Conservation (phyloP, 2,329 filamentous ascomycete genomes). For the Cladophialophora exuberans region DNA sequence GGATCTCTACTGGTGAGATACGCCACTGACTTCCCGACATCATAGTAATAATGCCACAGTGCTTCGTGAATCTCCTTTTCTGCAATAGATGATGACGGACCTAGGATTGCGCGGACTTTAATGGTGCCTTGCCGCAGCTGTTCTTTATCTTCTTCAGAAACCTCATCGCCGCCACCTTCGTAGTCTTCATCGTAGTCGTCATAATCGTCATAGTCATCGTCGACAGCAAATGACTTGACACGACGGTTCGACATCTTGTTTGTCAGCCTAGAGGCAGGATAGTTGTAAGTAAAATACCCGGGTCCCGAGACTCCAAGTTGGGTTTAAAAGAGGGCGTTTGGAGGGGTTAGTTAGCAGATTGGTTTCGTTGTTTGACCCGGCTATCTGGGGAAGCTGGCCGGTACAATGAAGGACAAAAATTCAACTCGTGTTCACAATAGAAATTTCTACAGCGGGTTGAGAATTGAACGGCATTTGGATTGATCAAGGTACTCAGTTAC, state of each 20-base stretch:
- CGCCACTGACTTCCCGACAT: constrained; percentile 79
- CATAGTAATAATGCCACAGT: constrained; percentile 95
- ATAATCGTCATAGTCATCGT: constrained; percentile 47
- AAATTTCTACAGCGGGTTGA: no score
- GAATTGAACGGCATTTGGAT: no score
- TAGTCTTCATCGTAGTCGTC: constrained; percentile 37
- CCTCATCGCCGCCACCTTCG: constrained; percentile 30
- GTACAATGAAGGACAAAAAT: no score
- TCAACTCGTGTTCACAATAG: no score
- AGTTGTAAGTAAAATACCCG: background rate
- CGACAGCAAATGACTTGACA: constrained; percentile 48
- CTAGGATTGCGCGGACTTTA: constrained; percentile 69
- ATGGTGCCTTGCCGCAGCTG: constrained; percentile 68
- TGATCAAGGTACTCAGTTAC: no score
- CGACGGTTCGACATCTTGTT: constrained; percentile 50
- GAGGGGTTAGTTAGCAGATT: no score
- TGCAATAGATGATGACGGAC: constrained; percentile 62
- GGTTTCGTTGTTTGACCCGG: no score
- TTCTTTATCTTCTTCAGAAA: constrained; percentile 51
- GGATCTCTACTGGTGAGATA: constrained; percentile 69
- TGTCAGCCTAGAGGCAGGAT: background rate
- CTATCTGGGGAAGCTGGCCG: no score
- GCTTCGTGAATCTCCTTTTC: constrained; percentile 82
- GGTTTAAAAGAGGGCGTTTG: background rate
- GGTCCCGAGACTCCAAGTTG: no score